Evolutionary conservation across 1,284 basidiomycete genomes (phyloP), one percentile per base, ranked within the genome.

Genomic region (Pseudozyma tsukubaensis): DNA sequence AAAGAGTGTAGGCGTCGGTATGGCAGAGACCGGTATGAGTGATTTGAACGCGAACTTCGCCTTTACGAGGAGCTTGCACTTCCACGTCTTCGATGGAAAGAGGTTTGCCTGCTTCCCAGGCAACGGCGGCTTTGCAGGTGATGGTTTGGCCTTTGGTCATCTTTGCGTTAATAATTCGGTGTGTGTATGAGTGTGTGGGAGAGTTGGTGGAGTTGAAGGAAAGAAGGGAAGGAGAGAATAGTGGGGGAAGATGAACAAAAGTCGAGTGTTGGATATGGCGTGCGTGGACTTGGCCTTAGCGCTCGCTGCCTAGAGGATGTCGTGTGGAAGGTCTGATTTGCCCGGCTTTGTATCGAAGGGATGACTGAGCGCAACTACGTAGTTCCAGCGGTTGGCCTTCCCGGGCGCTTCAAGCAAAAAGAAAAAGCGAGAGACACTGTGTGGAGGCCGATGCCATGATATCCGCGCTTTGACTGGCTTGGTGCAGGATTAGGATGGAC

Each of bases 11-110:
- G 85, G 94, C 93, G 83, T 97, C 95, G 10, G 97, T 99, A 86
- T 99, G 96, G 87, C 97, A 99, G 85, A 99, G 92, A 79, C 95
- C 94, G 89, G 92, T 94, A 87, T 94, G 90, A 56, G 96, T 88
- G 81, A 99, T 92, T 81, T 91, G 90, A 84, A 98, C 94, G 69
- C 96, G 89, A 78, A 99, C 96, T 88, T 99, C 96, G 84, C 93
- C 89, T 24, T 91, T 91, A 68, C 88, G 88, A 47, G 96, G 97
- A 55, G 97, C 94, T 39, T 91, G 92, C 43, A 99, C 97, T 84
- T 97, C 91, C 82, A 99, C 90, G 37, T 93, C 90, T 86, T 99
- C 96, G 80, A 98, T 87, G 77, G 91, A 90, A 76, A 99, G 90
- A 43, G 91, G 90, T 85, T 97, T 90, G 85, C 92, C 92, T 18